Base-by-base conservation (phyloP, 352 stramenopile species). In the Pythium pectinolyticum region DNA sequence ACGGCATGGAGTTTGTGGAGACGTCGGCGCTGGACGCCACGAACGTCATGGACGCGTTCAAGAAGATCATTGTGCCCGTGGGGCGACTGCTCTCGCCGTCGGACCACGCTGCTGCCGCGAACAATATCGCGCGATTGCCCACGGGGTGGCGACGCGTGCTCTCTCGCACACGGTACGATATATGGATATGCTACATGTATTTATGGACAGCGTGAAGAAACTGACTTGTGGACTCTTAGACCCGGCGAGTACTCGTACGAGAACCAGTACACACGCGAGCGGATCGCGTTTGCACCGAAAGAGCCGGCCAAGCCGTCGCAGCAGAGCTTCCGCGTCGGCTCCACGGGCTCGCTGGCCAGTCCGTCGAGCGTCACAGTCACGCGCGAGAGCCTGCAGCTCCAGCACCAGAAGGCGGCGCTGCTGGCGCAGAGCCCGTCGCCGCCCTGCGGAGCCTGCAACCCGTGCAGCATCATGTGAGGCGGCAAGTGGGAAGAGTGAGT, bases 181-280 rank as follows among this genome's bases (percentile, higher is more conserved):
- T 31, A 5, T 15, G 4, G 6, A 6, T 57, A 12, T 12, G 14
- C 37, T 41, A 22, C 15, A 30, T 60, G 24, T 5, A 52, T 27
- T 52, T 14, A 61, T 40, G 15, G 11, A 41, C 7, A 22, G 25
- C 22, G 8, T 66, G 45, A 22, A 17, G 50, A 2, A 39, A 58
- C 51, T 14, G 3, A 32, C 3, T 32, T 24, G 15, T n/a, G 56
- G 40, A 15, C 22, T 54, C 0, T 15, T 32, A 90, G 86, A 61
- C 86, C 86, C 3, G 84, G 84, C 15, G 84, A 95, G 60, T 94
- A 90, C 56, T 92, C 83, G 60, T 95, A 95, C 58, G 84, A 95
- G 70, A 94, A 95, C 72, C 84, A 94, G 66, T 95, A 95, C 72
- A 95, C 86, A 0, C 87, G 89, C 39, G 84, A 95, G 56, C 83